These are phyloP conservation scores for Pseudocercospora vitis DNA, from an alignment of 2,329 filamentous ascomycete genomes.

Conservation along the genomic window DNA sequence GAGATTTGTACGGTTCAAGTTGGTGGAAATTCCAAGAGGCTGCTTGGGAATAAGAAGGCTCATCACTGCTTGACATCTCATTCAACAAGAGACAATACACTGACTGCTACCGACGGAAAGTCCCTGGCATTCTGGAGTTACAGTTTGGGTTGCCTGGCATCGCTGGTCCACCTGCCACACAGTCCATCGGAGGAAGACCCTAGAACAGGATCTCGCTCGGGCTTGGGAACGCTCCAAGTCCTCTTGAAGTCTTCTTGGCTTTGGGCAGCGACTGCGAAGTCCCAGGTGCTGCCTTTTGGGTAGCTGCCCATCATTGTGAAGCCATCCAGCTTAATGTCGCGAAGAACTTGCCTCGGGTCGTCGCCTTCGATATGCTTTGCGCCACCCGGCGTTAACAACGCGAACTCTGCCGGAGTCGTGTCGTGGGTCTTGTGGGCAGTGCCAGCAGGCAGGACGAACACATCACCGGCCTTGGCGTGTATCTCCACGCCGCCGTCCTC, in stretches of 20 bases:
- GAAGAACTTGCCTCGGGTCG: constrained; percentile 40
- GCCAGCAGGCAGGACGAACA: constrained; percentile 60
- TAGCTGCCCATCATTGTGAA: constrained; percentile 62
- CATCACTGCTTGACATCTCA: too few species aligned
- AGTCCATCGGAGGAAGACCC: constrained; percentile 43
- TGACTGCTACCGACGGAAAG: too few species aligned
- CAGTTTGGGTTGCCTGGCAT: not conserved
- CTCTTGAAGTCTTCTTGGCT: constrained; percentile 43
- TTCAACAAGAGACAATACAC: too few species aligned
- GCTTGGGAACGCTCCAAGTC: constrained; percentile 50
- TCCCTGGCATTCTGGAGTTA: not conserved
- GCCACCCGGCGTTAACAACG: constrained; percentile 49
- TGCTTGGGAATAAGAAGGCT: too few species aligned
- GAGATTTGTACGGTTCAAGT: too few species aligned
- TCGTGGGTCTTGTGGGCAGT: constrained; percentile 57
- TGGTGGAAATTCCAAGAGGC: too few species aligned
- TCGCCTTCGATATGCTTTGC: constrained; percentile 39
- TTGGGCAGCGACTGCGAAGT: constrained; percentile 51
- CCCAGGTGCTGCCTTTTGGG: constrained; percentile 51
- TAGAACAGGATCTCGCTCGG: constrained; percentile 51
- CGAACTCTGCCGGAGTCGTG: constrained; percentile 43
- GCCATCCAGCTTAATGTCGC: constrained; percentile 41
- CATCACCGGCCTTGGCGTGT: constrained; percentile 53
- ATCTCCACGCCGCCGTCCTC: constrained; percentile 55
- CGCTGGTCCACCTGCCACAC: constrained; percentile 36